Evolutionary conservation across 495 filamentous ascomycete genomes (phyloP), one percentile per base, ranked within the genome.

Genomic region (Viridothelium virens): DNA sequence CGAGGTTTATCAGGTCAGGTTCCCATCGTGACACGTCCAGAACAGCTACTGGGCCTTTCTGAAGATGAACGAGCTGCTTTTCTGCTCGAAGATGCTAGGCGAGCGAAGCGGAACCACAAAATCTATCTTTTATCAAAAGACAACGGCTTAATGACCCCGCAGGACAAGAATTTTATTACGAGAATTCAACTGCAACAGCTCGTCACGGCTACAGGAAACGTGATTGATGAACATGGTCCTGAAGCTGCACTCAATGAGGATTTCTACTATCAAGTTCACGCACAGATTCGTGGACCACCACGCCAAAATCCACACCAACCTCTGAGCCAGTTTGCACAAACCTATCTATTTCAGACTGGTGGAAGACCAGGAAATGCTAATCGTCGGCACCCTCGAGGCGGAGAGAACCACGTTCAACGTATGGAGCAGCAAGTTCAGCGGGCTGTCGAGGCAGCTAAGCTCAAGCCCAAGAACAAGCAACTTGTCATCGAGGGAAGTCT

Each of bases 401-500:
- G 84, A 2, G 93, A 99, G 75, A 97, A 96, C 71, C 94, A 99
- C 74, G 88, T 97, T 82, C 94, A 97, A 72, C 86, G 94, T 36
- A 99, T 99, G 94, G 92, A 99, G 76, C 95, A 97, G 73, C 94
- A 99, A 74, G 94, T 99, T 33, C 92, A 96, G 73, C 88, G 94
- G 41, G 94, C 94, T 4, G 95, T 99, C 0, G 94, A 97, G 70
- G 95, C 94, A 2, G 95, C 95, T 41, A 97, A 97, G 76, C 87
- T 87, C 48, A 93, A 96, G 77, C 94, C 94, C 3, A 99, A 99
- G 80, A 96, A 92, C 73, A 96, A 96, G 77, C 91, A 96, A 72
- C 82, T 99, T n/a, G 91, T 97, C 25, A 91, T 99, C 59, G 94
- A 97, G 74, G 94, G 94, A n/a, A 97, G 91, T 70, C 75, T 99